Percentiles rank a stretch among this genome's conserved stretches.
phyloP scores from a whole-genome alignment of 2,329 filamentous ascomycete species.

The Trichophyton schoenleinii region DNA sequence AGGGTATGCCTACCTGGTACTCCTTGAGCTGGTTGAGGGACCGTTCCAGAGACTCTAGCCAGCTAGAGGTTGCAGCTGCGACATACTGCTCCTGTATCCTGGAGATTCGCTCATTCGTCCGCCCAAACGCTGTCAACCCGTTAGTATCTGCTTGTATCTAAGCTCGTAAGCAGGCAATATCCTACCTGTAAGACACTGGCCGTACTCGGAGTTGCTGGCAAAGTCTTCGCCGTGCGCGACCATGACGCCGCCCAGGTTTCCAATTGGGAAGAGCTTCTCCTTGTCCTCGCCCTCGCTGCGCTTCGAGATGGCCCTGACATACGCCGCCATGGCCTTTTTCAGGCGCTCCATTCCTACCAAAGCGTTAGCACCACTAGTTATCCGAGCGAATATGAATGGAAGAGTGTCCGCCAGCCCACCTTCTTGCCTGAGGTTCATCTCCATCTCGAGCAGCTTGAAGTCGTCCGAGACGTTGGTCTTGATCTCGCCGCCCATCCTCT shows the following conservation, averaged over 20 bases:
- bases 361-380: neutral
- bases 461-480: constrained; percentile 80
- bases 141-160: neutral
- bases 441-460: constrained; percentile 77
- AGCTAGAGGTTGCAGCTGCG: constrained; percentile 62
- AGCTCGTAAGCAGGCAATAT: no score
- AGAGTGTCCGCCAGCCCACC: constrained; percentile 40
- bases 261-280: constrained; percentile 71
- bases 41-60: constrained; percentile 84
- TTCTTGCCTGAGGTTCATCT: constrained; percentile 81
- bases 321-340: constrained; percentile 71
- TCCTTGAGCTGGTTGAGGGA: constrained; percentile 93
- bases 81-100: constrained; percentile 76
- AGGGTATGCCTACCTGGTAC: constrained; percentile 59
- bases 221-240: constrained; percentile 84
- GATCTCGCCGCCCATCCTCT: constrained; percentile 86
- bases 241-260: constrained; percentile 73
- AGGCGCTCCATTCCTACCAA: constrained; percentile 75
- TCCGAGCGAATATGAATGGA: neutral
- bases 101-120: constrained; percentile 76
- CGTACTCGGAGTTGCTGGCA: constrained; percentile 79
- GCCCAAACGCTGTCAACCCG: constrained; percentile 52
- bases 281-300: constrained; percentile 75
- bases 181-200: constrained; percentile 62
- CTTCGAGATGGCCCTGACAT: constrained; percentile 78